A percentile compares a stretch with the other conserved stretches of the same genome.
These are phyloP conservation scores for Hapsidospora chrysogenum DNA, from an alignment of 495 filamentous ascomycete genomes.

Conservation along the genomic window DNA sequence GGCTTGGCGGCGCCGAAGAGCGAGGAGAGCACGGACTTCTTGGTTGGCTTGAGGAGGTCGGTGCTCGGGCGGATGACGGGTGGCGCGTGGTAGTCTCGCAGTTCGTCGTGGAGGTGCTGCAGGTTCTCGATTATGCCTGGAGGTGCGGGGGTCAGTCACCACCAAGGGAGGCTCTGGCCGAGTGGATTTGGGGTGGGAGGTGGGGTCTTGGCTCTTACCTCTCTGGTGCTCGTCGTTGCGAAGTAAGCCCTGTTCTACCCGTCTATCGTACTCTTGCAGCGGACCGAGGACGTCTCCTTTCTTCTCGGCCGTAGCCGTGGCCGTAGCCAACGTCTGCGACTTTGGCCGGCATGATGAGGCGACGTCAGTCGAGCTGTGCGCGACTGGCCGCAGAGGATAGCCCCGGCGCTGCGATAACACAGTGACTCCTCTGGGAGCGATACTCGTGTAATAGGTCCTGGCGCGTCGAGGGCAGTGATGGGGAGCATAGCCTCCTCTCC, in stretches of 20 bases:
- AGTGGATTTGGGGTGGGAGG: not conserved
- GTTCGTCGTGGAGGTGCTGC: conserved; percentile 75
- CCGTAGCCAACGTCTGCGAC: no score
- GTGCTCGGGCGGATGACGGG: conserved; percentile 60
- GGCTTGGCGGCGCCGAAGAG: conserved; percentile 39
- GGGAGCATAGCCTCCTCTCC: no score
- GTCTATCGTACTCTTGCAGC: conserved; percentile 68
- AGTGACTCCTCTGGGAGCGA: no score
- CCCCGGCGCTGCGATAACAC: no score
- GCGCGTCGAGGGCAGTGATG: no score
- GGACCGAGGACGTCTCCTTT: no score
- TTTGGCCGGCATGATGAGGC: no score
- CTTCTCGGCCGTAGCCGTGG: no score
- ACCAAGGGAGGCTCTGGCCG: not conserved
- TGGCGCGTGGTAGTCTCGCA: conserved; percentile 55
- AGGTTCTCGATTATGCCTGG: conserved; percentile 72
- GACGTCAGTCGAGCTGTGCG: no score
- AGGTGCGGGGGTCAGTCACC: not conserved
- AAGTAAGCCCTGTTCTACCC: conserved; percentile 54
- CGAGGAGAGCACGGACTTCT: conserved; percentile 52
- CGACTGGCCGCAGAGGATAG: no score
- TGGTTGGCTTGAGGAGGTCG: conserved; percentile 44
- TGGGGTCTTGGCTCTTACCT: conserved; percentile 44
- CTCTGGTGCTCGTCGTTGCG: conserved; percentile 83
- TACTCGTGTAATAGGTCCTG: no score